These are phyloP conservation scores for Halocafeteria seosinensis DNA, from an alignment of 108 stramenopile species.

Conservation along the genomic window DNA sequence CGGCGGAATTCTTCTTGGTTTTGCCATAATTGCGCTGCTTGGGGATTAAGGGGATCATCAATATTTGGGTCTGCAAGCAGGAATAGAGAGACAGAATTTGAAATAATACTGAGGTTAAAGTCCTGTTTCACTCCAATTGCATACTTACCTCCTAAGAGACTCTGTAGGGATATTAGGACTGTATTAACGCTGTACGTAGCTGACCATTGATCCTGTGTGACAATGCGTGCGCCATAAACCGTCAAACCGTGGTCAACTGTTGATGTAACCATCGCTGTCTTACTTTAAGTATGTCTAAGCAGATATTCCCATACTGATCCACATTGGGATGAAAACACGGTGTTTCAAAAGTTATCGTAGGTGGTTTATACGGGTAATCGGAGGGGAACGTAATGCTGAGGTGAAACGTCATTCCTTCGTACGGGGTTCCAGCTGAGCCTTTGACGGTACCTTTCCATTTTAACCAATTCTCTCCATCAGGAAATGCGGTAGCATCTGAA, in stretches of 20 bases:
- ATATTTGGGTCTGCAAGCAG: not conserved
- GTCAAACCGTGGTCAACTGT: too few relatives aligned
- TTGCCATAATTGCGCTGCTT: not conserved
- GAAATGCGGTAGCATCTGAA: slow-evolving; percentile 24
- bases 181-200: not conserved
- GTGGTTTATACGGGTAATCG: slow-evolving; percentile 24
- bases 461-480: slow-evolving; percentile 32
- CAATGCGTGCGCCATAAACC: too few relatives aligned
- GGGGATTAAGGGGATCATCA: not conserved
- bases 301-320: slow-evolving; percentile 20
- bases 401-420: slow-evolving; percentile 30
- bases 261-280: too few relatives aligned
- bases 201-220: not conserved
- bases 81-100: too few relatives aligned
- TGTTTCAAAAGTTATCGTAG: slow-evolving; percentile 30
- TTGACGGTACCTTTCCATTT: slow-evolving; percentile 28
- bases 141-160: not conserved
- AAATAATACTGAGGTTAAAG: too few relatives aligned
- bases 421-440: slow-evolving; percentile 25
- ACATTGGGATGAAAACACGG: slow-evolving; percentile 40
- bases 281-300: not conserved
- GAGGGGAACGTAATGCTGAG: slow-evolving; percentile 28
- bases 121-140: too few relatives aligned
- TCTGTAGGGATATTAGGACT: not conserved
- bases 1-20: slow-evolving; percentile 1